Evolutionary conservation across 352 stramenopile species (phyloP), one percentile per base, ranked within the genome.

Genomic region (Pelagophyceae sp.): DNA sequence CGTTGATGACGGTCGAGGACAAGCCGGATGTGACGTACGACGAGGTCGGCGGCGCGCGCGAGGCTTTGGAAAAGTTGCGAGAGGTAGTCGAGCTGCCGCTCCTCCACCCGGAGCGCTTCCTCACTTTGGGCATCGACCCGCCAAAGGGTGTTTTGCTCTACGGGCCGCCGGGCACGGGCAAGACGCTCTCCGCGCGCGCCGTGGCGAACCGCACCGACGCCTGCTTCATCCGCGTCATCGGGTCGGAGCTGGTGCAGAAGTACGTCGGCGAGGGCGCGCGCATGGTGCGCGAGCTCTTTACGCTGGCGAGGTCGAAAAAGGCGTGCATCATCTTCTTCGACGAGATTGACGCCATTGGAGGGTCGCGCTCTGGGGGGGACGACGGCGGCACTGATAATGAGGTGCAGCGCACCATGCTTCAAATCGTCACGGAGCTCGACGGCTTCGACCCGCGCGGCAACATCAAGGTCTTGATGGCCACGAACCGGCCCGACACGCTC

Each of bases 21-120:
- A 99, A 99, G 85, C 96, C 96, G 6, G 96, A 99, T 87, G 96
- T 99, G 20, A 99, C 96, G 3, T 99, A 99, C 87, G 95, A 99
- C 83, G 96, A 99, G 85, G 95, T 99, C 0, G 96, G 96, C 50
- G 96, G 96, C n/a, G 91, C 90, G 45, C 98, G 98, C 81, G 95
- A 99, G 58, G 93, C 94, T 51, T 90, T 99, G 71, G 93, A 99
- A 84, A 98, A 99, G 84, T 88, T 99, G 15, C 87, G 95, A 51
- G 96, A 99, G 83, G 96, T 99, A 35, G 90, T 99, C 61, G 96
- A 99, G 84, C 90, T 98, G 63, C 96, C 96, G 0, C 83, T 99
- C 65, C 82, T 99, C 75, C 95, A 99, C 83, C 96, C 96, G 0
- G 96, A 99, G 82, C 88, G 95, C 3, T 99, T 99, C 84, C 94